These are phyloP conservation scores for Podila horticola DNA, from an alignment of 192 early-diverging fungal genomes.

Conservation along the genomic window DNA sequence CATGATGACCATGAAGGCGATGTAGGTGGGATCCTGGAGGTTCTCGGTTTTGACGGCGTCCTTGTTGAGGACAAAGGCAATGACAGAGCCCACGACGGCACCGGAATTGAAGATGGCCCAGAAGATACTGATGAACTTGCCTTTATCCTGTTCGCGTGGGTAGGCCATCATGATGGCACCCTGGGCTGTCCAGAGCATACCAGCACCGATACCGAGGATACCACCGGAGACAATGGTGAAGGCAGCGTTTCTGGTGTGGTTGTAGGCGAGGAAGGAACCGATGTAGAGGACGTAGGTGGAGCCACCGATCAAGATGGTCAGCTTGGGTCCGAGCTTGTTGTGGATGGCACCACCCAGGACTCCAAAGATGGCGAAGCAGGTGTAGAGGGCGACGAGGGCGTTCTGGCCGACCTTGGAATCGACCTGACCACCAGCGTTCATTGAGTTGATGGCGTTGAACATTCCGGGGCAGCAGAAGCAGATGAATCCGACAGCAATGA, in stretches of 20 bases:
- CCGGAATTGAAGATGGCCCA: slow-evolving; percentile 84
- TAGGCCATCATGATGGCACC: slow-evolving; percentile 85
- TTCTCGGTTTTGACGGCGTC: slow-evolving; percentile 44
- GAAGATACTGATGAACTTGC: slow-evolving; percentile 78
- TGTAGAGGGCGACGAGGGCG: slow-evolving; percentile 76
- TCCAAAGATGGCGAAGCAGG: slow-evolving; percentile 78
- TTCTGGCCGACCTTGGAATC: slow-evolving; percentile 65
- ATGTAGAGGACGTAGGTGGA: slow-evolving; percentile 78
- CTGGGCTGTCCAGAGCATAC: slow-evolving; percentile 73
- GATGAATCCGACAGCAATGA: no score
- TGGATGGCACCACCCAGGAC: slow-evolving; percentile 73
- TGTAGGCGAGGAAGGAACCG: slow-evolving; percentile 70
- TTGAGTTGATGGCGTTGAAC: background rate
- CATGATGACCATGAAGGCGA: slow-evolving; percentile 75
- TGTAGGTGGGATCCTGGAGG: slow-evolving; percentile 73
- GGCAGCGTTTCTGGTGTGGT: slow-evolving; percentile 54
- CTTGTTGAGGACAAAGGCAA: slow-evolving; percentile 75
- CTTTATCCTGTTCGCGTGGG: slow-evolving; percentile 77
- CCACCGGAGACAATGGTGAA: slow-evolving; percentile 78
- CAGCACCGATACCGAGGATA: slow-evolving; percentile 78
- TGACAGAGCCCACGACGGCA: slow-evolving; percentile 76
- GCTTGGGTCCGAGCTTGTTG: slow-evolving; percentile 75
- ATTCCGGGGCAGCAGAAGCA: no score
- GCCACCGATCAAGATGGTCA: slow-evolving; percentile 70
- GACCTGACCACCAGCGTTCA: slow-evolving; percentile 70